Evolutionary conservation across 2,329 filamentous ascomycete genomes (phyloP).

Genomic region (Hypoxylon sp.): DNA sequence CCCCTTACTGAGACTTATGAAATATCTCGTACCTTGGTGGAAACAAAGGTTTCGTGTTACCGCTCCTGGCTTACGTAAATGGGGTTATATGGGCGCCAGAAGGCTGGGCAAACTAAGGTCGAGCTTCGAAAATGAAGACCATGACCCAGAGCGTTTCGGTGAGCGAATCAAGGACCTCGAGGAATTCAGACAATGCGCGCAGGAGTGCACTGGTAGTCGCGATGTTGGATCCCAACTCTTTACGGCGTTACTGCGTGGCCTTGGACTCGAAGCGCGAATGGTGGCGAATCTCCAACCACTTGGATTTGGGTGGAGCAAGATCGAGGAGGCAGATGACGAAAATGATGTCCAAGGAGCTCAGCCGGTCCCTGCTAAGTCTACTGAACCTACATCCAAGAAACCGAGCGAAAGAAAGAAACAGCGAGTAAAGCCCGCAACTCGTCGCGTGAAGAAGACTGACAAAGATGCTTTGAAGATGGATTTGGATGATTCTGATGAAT

Average conservation of each 20-base stretch:
- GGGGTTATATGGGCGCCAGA: conserved; percentile 86
- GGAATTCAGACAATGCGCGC: conserved; percentile 78
- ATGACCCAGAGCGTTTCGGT: conserved; percentile 77
- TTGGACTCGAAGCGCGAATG: conserved; percentile 87
- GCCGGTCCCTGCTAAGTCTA: conserved; percentile 37
- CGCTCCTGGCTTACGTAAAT: conserved; percentile 86
- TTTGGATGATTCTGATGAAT: conserved; percentile 63
- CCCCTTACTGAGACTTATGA: conserved; percentile 82
- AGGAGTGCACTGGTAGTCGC: conserved; percentile 81
- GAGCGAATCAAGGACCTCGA: conserved; percentile 78
- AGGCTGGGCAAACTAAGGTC: conserved; percentile 81
- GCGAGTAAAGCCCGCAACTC: conserved; percentile 46
- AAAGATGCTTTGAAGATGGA: conserved; percentile 50
- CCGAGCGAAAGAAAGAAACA: conserved; percentile 47
- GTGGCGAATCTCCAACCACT: conserved; percentile 87
- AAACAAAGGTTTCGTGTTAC: conserved; percentile 84
- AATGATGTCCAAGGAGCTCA: conserved; percentile 53
- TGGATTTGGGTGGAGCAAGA: conserved; percentile 91
- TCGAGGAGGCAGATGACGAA: conserved; percentile 79
- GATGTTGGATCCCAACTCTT: conserved; percentile 93
- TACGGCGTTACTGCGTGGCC: conserved; percentile 82
- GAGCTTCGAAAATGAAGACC: conserved; percentile 74
- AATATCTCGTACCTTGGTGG: conserved; percentile 87
- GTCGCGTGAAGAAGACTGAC: conserved; percentile 47
- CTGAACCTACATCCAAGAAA: conserved; percentile 57